A percentile compares a stretch with the other conserved stretches of the same genome.
Evolutionary conservation across 2,329 filamentous ascomycete genomes (phyloP).

Genomic region (Cryphonectria parasitica): DNA sequence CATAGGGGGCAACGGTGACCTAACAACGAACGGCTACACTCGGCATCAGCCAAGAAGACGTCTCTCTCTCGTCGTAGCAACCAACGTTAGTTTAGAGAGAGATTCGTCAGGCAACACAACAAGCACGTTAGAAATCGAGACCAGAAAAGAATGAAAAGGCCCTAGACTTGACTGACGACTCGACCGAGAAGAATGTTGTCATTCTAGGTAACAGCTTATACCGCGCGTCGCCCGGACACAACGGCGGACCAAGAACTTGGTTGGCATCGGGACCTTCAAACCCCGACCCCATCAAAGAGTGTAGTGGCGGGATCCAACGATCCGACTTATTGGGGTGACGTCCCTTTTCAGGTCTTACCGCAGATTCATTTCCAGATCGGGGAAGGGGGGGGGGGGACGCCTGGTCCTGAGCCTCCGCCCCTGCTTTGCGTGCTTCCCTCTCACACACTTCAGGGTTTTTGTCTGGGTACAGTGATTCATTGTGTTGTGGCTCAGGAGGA

Average conservation of each 20-base stretch:
- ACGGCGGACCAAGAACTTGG: neutral
- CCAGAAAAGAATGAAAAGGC: neutral
- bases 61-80: neutral
- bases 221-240: neutral
- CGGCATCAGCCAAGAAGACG: neutral
- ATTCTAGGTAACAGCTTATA: neutral
- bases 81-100: neutral
- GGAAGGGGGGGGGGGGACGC: neutral
- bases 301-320: neutral
- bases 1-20: neutral
- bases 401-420: neutral
- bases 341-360: neutral
- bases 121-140: conserved; percentile 1
- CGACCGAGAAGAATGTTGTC: conserved; percentile 1
- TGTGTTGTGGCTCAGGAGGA: neutral
- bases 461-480: neutral
- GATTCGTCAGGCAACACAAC: neutral
- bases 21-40: neutral
- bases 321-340: no score
- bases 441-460: neutral
- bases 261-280: neutral
- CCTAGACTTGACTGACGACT: neutral
- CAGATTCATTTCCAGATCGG: neutral
- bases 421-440: neutral
- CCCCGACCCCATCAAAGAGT: neutral